Base-by-base conservation (phyloP, 495 filamentous ascomycete species). In the Chaetomium fimeti region DNA sequence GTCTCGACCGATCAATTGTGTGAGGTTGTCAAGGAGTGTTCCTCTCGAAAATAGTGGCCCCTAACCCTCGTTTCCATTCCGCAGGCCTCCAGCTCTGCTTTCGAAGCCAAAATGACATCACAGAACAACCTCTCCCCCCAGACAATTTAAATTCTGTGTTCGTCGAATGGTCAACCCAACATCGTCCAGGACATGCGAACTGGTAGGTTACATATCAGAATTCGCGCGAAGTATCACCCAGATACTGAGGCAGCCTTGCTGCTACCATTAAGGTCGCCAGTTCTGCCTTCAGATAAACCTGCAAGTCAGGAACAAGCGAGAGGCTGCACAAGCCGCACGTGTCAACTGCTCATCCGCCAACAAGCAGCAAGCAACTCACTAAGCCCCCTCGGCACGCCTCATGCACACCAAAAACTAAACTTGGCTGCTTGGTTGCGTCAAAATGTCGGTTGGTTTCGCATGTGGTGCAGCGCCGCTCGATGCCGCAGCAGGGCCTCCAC, bases 371-470 rank as follows among this genome's bases (percentile, higher is more conserved):
- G 32, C 32, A 32, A n/a, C 43, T 42, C 59, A 55, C 43, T 25
- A 25, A 47, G 32, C 54, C 32, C 20, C 65, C 51, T 57, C 43
- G 53, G 36, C 58, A 62, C 13, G 47, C 29, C 6, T 60, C 18
- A 60, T 36, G 29, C 45, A 51, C 58, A 51, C 43, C 29, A 25
- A 51, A 60, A 32, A 38, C 22, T 4, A 29, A 52, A 16, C 36
- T 20, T 45, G 36, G 60, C 24, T 24, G 36, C 60, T 36, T 48
- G 7, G 20, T 58, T 55, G 64, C 43, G 54, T 55, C 55, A 54
- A 52, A 27, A 29, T 55, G 56, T 52, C 20, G 47, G 45, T 59
- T 56, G 64, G 65, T 63, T 67, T 67, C 60, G 55, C 27, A 63
- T 55, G 52, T 57, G 47, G 55, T 60, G 48, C 60, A 60, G 59